These are phyloP conservation scores for Talaromyces marneffei DNA, from an alignment of 2,329 filamentous ascomycete species.

Conservation along the genomic window DNA sequence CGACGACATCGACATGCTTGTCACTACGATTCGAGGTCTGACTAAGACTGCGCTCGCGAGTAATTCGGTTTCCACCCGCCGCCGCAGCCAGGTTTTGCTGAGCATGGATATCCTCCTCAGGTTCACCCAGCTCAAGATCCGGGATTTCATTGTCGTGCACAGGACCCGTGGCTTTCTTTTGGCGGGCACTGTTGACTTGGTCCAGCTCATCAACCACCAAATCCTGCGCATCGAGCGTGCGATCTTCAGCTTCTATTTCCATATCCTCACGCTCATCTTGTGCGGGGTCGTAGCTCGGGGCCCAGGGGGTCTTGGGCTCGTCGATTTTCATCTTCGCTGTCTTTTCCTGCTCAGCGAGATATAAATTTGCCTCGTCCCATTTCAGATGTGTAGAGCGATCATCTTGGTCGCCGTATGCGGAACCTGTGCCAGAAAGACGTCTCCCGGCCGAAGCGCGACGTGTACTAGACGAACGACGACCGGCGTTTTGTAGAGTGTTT, in stretches of 20 bases:
- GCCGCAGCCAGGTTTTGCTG: constrained; percentile 30
- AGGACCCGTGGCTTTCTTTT: constrained; percentile 34
- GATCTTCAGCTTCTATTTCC: constrained; percentile 20
- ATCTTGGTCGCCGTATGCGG: constrained; percentile 42
- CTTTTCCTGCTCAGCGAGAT: constrained; percentile 93
- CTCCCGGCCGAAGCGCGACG: constrained; percentile 60
- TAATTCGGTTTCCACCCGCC: constrained; percentile 34
- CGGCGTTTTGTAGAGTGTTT: constrained; percentile 92
- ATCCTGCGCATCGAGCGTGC: constrained; percentile 61
- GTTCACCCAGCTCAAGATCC: constrained; percentile 83
- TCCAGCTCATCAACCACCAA: constrained; percentile 65
- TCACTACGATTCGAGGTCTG: constrained; percentile 33
- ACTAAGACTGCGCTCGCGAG: constrained; percentile 37
- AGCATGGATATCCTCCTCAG: constrained; percentile 63
- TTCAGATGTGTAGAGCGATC: constrained; percentile 74
- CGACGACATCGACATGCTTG: constrained; percentile 84
- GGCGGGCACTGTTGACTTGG: constrained; percentile 33
- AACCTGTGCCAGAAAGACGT: constrained; percentile 57
- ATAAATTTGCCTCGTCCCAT: constrained; percentile 98
- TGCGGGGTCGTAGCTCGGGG: constrained; percentile 79
- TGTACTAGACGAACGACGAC: constrained; percentile 74
- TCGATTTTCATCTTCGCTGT: constrained; percentile 97
- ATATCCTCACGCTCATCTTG: constrained; percentile 64
- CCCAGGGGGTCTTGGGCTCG: constrained; percentile 96
- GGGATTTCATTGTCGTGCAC: constrained; percentile 73